These are phyloP conservation scores for Myxozyma nipponensis DNA, from an alignment of 805 yeast species.

Conservation along the genomic window DNA sequence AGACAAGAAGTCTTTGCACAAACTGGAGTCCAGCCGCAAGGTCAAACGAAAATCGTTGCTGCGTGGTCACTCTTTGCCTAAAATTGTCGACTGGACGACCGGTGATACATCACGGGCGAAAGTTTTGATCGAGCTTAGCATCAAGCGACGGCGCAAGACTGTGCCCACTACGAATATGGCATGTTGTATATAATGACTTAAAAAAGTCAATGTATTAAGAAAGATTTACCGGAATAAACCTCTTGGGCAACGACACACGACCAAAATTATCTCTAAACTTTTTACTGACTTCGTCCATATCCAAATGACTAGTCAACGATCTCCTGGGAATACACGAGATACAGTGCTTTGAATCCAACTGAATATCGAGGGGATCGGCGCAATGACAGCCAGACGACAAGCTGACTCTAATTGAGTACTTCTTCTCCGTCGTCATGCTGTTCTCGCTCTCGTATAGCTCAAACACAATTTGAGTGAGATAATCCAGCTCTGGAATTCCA, in stretches of 20 bases:
- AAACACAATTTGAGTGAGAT: slow-evolving; percentile 88
- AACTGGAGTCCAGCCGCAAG: slow-evolving; percentile 10
- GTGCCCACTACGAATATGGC: background rate
- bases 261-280: slow-evolving; percentile 75
- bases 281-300: slow-evolving; percentile 80
- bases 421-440: slow-evolving; percentile 47
- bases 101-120: slow-evolving; percentile 1
- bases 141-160: slow-evolving; percentile 9
- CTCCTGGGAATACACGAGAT: slow-evolving; percentile 93
- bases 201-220: slow-evolving; percentile 1
- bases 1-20: slow-evolving; percentile 20
- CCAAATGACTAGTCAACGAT: slow-evolving; percentile 86
- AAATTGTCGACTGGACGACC: slow-evolving; percentile 16
- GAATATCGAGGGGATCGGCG: slow-evolving; percentile 95
- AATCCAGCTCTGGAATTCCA: slow-evolving; percentile 94
- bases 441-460: slow-evolving; percentile 74
- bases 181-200: background rate
- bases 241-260: slow-evolving; percentile 82
- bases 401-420: slow-evolving; percentile 86
- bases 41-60: slow-evolving; percentile 22
- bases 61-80: slow-evolving; percentile 17
- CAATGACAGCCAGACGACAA: slow-evolving; percentile 98
- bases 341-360: slow-evolving; percentile 91
- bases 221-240: slow-evolving; percentile 69
- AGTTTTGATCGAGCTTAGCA: slow-evolving; percentile 16